Percentiles rank a stretch among this genome's conserved stretches.
Conservation (phyloP, 2,329 filamentous ascomycete species). For the Verticillium alfalfae region DNA sequence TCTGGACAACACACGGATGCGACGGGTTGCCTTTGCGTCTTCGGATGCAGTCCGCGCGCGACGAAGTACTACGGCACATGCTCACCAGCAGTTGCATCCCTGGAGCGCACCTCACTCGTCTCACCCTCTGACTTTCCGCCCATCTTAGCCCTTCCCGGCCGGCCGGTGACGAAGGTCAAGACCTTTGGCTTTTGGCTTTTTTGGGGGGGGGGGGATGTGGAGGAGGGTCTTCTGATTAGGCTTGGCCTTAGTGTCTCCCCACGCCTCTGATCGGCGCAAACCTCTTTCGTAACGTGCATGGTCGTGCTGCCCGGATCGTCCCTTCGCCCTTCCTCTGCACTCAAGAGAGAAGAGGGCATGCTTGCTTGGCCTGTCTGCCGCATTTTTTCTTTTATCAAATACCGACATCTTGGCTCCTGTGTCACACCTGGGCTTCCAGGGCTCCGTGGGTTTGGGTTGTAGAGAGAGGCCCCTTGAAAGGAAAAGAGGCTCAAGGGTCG, state of each 20-base stretch:
- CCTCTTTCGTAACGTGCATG: neutral
- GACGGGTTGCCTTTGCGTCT: no score
- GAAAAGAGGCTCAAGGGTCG: neutral
- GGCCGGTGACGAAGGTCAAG: constrained; percentile 11
- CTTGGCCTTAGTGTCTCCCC: neutral
- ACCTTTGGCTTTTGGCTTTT: neutral
- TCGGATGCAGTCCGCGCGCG: no score
- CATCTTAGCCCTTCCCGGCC: constrained; percentile 7
- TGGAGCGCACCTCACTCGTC: neutral
- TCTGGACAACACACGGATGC: no score
- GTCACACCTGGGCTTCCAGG: neutral
- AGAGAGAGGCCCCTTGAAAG: no score
- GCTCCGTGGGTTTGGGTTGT: no score
- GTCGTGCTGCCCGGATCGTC: neutral
- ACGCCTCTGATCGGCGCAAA: neutral
- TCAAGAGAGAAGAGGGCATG: neutral
- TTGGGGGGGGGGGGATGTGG: neutral
- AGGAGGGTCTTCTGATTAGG: neutral
- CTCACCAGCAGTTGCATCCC: neutral
- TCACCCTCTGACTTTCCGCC: neutral
- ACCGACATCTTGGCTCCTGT: neutral
- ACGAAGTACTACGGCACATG: no score
- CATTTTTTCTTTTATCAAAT: neutral
- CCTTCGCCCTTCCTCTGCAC: neutral
- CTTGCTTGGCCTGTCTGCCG: neutral